Conservation (phyloP, 371 early-diverging fungal species). For the Chytridiales sp. region DNA sequence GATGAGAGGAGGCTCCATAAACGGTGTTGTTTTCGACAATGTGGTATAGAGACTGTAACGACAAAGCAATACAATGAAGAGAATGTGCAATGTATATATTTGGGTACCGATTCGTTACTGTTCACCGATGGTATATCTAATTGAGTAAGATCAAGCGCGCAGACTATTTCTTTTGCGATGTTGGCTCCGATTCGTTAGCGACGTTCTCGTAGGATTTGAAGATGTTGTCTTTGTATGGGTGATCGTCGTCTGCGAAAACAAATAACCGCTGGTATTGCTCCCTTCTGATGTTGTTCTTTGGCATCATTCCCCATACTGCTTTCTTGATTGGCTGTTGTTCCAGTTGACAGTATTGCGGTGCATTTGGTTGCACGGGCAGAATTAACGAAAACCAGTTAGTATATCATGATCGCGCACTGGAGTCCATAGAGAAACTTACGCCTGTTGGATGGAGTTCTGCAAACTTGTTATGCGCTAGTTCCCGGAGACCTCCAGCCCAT, state of each 20-base stretch:
- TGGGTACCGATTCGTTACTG: too few species aligned
- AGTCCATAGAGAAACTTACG: slow-evolving; percentile 41
- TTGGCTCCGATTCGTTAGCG: too few species aligned
- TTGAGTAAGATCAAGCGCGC: too few species aligned
- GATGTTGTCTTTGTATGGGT: slow-evolving; percentile 89
- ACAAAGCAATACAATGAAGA: background rate
- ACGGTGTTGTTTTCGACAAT: slow-evolving; percentile 62
- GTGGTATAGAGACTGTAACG: slow-evolving; percentile 9
- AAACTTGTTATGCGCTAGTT: slow-evolving; percentile 71
- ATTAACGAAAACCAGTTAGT: background rate
- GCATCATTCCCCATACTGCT: slow-evolving; percentile 95
- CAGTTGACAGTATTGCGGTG: background rate
- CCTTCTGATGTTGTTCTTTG: slow-evolving; percentile 88
- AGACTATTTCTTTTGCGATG: too few species aligned
- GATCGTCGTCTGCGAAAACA: slow-evolving; percentile 86
- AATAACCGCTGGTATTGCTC: slow-evolving; percentile 72
- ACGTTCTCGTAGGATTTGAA: slow-evolving; percentile 65
- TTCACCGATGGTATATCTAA: too few species aligned
- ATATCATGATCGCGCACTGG: background rate
- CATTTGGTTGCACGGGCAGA: background rate
- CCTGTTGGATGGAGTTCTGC: slow-evolving; percentile 77
- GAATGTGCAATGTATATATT: background rate
- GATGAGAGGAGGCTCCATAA: slow-evolving; percentile 70
- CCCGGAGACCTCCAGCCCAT: slow-evolving; percentile 90
- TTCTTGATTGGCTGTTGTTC: slow-evolving; percentile 63